phyloP scores from a whole-genome alignment of 2,329 filamentous ascomycete genomes.

The Pseudomassariella vexata region DNA sequence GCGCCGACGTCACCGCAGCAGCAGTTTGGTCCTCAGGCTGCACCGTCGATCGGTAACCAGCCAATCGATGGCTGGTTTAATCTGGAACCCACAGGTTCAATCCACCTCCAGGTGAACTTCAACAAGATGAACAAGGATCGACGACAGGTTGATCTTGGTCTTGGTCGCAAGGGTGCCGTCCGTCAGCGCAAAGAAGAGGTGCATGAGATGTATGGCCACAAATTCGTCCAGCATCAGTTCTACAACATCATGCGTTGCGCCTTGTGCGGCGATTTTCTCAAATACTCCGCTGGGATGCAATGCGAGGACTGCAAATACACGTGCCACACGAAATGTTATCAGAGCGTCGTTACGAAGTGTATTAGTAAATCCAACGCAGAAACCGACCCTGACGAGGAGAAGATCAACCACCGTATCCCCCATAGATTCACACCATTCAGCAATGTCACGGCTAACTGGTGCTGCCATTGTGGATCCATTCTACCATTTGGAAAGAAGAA shows the following conservation, averaged over 20 bases:
- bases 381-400: constrained; percentile 96
- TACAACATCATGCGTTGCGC: constrained; percentile 99
- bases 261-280: constrained; percentile 95
- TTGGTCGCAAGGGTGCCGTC: constrained; percentile 92
- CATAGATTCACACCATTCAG: constrained; percentile 96
- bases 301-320: constrained; percentile 99
- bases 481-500: constrained; percentile 93
- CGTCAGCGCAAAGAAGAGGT: constrained; percentile 97
- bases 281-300: constrained; percentile 98
- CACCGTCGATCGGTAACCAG: constrained; percentile 47
- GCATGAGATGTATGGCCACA: constrained; percentile 98
- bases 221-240: constrained; percentile 97
- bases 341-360: constrained; percentile 96
- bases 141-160: constrained; percentile 77
- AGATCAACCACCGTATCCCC: constrained; percentile 98
- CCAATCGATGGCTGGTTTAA: constrained; percentile 95
- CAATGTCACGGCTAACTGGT: constrained; percentile 98
- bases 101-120: constrained; percentile 88
- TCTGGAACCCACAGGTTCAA: constrained; percentile 86
- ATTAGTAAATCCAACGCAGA: constrained; percentile 99
- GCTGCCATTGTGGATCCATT: constrained; percentile 96
- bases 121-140: constrained; percentile 83
- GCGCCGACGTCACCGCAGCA: constrained; percentile 19
- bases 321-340: constrained; percentile 96
- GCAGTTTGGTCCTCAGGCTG: constrained; percentile 30